Conservation (phyloP, 371 early-diverging fungal genomes). For the Lichtheimia ornata region DNA sequence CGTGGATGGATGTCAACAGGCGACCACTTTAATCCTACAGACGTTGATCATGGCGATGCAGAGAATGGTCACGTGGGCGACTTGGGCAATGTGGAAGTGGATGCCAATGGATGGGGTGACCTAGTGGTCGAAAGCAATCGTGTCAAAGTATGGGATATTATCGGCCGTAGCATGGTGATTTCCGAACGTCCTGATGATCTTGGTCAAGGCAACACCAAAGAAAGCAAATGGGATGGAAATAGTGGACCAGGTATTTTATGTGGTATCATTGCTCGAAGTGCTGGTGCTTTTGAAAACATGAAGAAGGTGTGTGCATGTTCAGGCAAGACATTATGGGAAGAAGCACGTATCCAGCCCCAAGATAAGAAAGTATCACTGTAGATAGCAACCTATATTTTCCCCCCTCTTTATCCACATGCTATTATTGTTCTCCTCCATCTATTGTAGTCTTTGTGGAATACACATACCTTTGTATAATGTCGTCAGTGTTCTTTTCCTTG, state of each 20-base stretch:
- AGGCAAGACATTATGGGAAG: conserved; percentile 89
- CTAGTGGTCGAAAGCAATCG: conserved; percentile 70
- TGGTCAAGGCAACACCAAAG: conserved; percentile 23
- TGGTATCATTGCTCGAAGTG: conserved; percentile 87
- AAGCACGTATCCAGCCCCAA: conserved; percentile 39
- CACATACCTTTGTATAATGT: too few relatives aligned
- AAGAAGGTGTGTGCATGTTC: conserved; percentile 88
- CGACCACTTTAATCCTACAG: conserved; percentile 59
- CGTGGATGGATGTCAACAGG: conserved; percentile 62
- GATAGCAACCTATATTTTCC: too few relatives aligned
- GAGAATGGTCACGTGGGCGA: conserved; percentile 64
- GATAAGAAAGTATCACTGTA: conserved; percentile 15
- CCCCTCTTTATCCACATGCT: too few relatives aligned
- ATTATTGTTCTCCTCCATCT: too few relatives aligned
- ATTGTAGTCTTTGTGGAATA: too few relatives aligned
- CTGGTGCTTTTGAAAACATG: conserved; percentile 88
- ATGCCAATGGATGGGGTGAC: conserved; percentile 77
- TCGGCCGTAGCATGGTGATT: conserved; percentile 85
- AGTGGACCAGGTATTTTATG: conserved; percentile 72
- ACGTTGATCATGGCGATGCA: conserved; percentile 55
- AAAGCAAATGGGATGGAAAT: conserved; percentile 48
- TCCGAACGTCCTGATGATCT: conserved; percentile 55
- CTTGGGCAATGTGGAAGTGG: conserved; percentile 69
- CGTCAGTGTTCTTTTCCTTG: too few relatives aligned
- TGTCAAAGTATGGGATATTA: conserved; percentile 83